Conservation (phyloP, 2,329 filamentous ascomycete genomes). For the Xylaria sp. region DNA sequence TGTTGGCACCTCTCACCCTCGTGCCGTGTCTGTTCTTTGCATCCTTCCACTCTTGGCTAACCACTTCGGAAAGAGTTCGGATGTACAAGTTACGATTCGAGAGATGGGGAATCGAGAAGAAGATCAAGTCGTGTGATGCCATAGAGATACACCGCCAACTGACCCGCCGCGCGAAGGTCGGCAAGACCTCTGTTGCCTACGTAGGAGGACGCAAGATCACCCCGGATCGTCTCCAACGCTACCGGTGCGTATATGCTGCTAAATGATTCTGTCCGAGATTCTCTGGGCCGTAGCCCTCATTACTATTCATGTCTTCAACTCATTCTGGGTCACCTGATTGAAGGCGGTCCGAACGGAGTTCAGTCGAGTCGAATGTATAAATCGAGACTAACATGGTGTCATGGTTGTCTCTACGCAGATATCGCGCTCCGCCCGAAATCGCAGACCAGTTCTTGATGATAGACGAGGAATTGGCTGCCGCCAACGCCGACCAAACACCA, state of each 20-base stretch:
- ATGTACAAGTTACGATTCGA: constrained; percentile 32
- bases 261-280: not conserved
- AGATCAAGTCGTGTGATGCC: constrained; percentile 31
- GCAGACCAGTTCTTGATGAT: constrained; percentile 27
- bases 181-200: constrained; percentile 29
- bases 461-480: constrained; percentile 19
- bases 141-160: constrained; percentile 32
- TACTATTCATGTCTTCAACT: not conserved
- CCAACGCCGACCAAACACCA: constrained; percentile 3
- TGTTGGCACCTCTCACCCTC: constrained; percentile 1
- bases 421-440: constrained; percentile 24
- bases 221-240: constrained; percentile 29
- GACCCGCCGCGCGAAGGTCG: constrained; percentile 27
- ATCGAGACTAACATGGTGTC: constrained; percentile 2
- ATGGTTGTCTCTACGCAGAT: constrained; percentile 5
- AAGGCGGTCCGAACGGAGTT: not conserved
- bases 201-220: constrained; percentile 28
- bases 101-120: constrained; percentile 32
- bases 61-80: constrained; percentile 23
- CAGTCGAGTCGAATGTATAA: not conserved
- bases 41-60: constrained; percentile 2
- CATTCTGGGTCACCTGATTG: not conserved
- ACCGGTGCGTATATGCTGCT: constrained; percentile 19
- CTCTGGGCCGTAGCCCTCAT: not conserved
- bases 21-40: not conserved